Evolutionary conservation across 768 basidiomycete species (phyloP).

Genomic region (Inosperma sp.): DNA sequence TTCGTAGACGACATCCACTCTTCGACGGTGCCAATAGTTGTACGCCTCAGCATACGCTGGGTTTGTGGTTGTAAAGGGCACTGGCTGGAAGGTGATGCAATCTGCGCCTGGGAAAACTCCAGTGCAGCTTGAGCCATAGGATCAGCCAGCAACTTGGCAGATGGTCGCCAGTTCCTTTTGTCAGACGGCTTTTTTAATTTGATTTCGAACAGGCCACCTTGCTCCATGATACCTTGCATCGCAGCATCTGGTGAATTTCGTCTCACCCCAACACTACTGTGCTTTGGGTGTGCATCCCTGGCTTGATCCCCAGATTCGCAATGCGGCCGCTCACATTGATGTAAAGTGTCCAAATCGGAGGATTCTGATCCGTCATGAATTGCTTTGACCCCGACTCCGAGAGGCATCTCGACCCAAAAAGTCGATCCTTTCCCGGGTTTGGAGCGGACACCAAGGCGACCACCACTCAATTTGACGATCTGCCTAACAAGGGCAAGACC

Average conservation of each 20-base stretch:
- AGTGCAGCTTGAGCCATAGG: slow-evolving; percentile 11
- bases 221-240: slow-evolving; percentile 63
- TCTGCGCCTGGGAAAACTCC: slow-evolving; percentile 7
- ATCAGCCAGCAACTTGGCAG: slow-evolving; percentile 1
- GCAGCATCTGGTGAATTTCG: slow-evolving; percentile 36
- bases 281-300: slow-evolving; percentile 3
- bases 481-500: slow-evolving; percentile 74
- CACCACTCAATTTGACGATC: slow-evolving; percentile 72
- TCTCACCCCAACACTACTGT: slow-evolving; percentile 25
- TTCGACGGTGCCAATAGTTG: no score
- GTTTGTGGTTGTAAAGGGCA: neutral
- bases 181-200: slow-evolving; percentile 4
- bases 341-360: slow-evolving; percentile 25
- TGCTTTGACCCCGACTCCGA: slow-evolving; percentile 66
- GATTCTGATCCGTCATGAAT: slow-evolving; percentile 25
- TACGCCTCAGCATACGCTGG: neutral
- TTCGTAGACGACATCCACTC: neutral
- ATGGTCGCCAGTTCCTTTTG: neutral
- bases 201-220: slow-evolving; percentile 20
- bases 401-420: slow-evolving; percentile 83
- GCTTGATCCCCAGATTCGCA: neutral
- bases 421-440: slow-evolving; percentile 69
- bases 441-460: slow-evolving; percentile 65
- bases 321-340: neutral
- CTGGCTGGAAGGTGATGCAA: slow-evolving; percentile 3